Evolutionary conservation across 139 green algal species (phyloP).

Genomic region (Pleodorina starrii): DNA sequence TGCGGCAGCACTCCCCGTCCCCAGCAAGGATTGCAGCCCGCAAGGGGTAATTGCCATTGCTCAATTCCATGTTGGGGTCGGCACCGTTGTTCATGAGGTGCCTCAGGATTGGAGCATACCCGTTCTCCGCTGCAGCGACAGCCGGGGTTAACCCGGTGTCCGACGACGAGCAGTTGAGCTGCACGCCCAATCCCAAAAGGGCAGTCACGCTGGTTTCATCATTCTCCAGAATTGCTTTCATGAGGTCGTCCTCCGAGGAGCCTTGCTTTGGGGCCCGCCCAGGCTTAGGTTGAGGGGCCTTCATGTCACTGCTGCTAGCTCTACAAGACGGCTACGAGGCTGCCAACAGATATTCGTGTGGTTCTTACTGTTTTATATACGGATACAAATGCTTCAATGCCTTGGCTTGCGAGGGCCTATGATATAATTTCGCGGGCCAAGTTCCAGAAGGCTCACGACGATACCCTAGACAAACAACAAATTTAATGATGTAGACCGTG

Average conservation of each 20-base stretch:
- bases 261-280: not conserved
- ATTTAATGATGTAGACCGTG: too few species aligned
- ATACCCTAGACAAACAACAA: too few species aligned
- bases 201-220: not conserved
- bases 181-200: not conserved
- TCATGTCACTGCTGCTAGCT: too few species aligned
- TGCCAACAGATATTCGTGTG: too few species aligned
- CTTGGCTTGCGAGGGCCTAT: too few species aligned
- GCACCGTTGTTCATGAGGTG: not conserved
- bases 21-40: constrained; percentile 27
- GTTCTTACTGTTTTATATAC: too few species aligned
- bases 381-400: too few species aligned
- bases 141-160: not conserved
- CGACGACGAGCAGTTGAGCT: not conserved
- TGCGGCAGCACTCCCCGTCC: constrained; percentile 17
- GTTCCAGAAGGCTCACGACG: too few species aligned
- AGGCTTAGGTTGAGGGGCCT: too few species aligned
- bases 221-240: not conserved
- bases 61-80: not conserved
- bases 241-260: constrained; percentile 24
- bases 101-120: not conserved
- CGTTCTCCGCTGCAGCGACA: constrained; percentile 28
- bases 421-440: too few species aligned
- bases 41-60: constrained; percentile 40
- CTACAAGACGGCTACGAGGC: too few species aligned